A percentile compares a stretch with the other conserved stretches of the same genome.
These are phyloP conservation scores for Mortierella sp. DNA, from an alignment of 371 early-diverging fungal species.

Conservation along the genomic window DNA sequence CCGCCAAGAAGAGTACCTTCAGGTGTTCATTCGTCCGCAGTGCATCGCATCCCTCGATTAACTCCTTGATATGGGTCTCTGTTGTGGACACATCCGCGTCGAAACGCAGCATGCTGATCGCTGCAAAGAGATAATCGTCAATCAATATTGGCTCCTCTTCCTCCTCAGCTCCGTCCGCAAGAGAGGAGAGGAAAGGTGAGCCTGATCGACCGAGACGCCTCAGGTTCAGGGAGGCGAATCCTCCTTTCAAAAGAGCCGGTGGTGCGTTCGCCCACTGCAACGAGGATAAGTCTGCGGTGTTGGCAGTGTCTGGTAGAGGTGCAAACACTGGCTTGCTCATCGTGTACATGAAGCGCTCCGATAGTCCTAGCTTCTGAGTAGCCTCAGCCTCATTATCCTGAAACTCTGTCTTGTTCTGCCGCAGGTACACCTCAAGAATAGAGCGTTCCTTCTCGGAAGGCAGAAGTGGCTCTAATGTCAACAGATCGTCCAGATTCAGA, in stretches of 20 bases:
- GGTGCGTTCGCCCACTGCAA: conserved; percentile 28
- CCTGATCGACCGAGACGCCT: conserved; percentile 13
- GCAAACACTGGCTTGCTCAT: conserved; percentile 40
- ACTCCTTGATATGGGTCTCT: conserved; percentile 25
- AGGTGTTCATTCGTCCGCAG: conserved; percentile 38
- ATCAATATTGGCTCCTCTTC: conserved; percentile 30
- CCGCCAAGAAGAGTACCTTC: conserved; percentile 37
- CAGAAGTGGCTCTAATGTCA: conserved; percentile 41
- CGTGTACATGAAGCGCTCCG: conserved; percentile 45
- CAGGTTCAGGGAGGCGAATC: conserved; percentile 27
- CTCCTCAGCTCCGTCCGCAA: neutral
- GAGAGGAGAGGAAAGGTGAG: conserved; percentile 8
- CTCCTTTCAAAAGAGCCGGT: conserved; percentile 12
- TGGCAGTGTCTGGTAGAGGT: neutral
- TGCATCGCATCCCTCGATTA: conserved; percentile 43
- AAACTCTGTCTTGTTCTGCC: conserved; percentile 39
- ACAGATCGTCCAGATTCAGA: conserved; percentile 33
- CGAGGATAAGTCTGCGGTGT: neutral
- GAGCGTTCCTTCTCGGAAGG: conserved; percentile 42
- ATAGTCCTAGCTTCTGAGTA: conserved; percentile 28
- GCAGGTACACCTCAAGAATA: conserved; percentile 25
- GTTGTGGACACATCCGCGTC: conserved; percentile 31
- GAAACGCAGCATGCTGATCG: conserved; percentile 44
- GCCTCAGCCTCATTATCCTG: conserved; percentile 21
- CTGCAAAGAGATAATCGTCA: conserved; percentile 43